phyloP scores from a whole-genome alignment of 2,329 filamentous ascomycete species.

The Neopestalotiopsis sp. region DNA sequence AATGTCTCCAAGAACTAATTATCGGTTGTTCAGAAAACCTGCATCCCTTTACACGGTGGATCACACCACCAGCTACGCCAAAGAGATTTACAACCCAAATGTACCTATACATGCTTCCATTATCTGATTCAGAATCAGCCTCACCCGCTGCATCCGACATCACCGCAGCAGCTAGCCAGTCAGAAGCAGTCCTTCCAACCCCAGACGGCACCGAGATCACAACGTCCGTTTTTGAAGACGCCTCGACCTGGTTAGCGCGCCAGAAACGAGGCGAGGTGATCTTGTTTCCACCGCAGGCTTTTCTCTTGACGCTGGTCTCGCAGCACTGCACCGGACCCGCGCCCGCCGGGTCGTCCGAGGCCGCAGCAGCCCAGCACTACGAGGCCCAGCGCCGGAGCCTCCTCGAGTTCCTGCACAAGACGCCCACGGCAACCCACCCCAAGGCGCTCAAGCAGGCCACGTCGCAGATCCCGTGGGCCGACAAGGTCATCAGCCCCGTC shows the following conservation, averaged over 20 bases:
- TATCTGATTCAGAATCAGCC: constrained; percentile 39
- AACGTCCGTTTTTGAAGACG: constrained; percentile 77
- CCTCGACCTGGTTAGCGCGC: constrained; percentile 70
- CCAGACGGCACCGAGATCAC: constrained; percentile 76
- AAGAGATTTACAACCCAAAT: constrained; percentile 94
- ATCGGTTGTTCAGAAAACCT: constrained; percentile 57
- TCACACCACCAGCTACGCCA: constrained; percentile 76
- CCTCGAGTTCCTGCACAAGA: constrained; percentile 54
- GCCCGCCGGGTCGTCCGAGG: constrained; percentile 26
- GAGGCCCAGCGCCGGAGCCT: constrained; percentile 58
- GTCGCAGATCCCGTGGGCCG: constrained; percentile 57
- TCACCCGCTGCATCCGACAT: constrained; percentile 27
- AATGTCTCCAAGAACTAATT: background rate
- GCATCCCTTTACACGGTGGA: constrained; percentile 88
- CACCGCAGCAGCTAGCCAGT: constrained; percentile 42
- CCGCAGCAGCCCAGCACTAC: constrained; percentile 41
- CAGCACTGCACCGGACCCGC: constrained; percentile 52
- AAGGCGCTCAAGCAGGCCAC: constrained; percentile 47
- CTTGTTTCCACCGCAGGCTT: constrained; percentile 89
- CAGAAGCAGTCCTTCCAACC: constrained; percentile 66
- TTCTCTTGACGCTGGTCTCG: constrained; percentile 67
- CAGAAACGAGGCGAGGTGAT: constrained; percentile 73
- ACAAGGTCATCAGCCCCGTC: constrained; percentile 67
- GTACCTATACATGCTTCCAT: constrained; percentile 90
- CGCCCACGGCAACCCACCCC: constrained; percentile 48